These are phyloP conservation scores for Boletus rubroflammeus DNA, from an alignment of 768 basidiomycete genomes.

Conservation along the genomic window DNA sequence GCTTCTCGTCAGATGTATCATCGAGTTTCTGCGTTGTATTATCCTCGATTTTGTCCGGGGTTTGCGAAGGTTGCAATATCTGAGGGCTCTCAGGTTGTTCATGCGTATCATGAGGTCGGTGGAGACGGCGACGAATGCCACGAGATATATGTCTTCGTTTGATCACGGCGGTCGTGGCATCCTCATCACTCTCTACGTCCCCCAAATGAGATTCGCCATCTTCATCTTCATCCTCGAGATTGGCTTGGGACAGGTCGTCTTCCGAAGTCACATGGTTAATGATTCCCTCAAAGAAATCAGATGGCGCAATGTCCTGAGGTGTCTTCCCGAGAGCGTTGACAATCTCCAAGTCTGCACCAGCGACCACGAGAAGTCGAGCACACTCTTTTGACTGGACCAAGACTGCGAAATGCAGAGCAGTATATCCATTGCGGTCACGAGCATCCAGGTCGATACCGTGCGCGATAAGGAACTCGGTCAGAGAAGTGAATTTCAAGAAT, in stretches of 20 bases:
- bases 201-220: slow-evolving; percentile 64
- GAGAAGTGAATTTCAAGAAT: slow-evolving; percentile 69
- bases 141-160: slow-evolving; percentile 34
- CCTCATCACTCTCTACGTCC: slow-evolving; percentile 67
- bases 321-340: slow-evolving; percentile 72
- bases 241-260: slow-evolving; percentile 23
- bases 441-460: slow-evolving; percentile 76
- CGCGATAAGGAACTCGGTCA: slow-evolving; percentile 68
- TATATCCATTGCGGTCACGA: slow-evolving; percentile 87
- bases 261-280: slow-evolving; percentile 16
- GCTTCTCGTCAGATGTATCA: slow-evolving; percentile 33
- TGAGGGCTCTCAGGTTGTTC: slow-evolving; percentile 9
- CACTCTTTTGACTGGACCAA: slow-evolving; percentile 62
- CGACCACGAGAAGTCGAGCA: slow-evolving; percentile 62
- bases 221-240: slow-evolving; percentile 38
- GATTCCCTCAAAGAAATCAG: slow-evolving; percentile 43
- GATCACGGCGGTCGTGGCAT: slow-evolving; percentile 32
- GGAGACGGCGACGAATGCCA: slow-evolving; percentile 30
- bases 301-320: slow-evolving; percentile 54
- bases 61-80: not conserved
- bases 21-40: slow-evolving; percentile 22
- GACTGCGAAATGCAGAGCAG: slow-evolving; percentile 83
- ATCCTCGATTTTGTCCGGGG: slow-evolving; percentile 6
- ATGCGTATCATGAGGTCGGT: slow-evolving; percentile 15
- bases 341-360: slow-evolving; percentile 76